Evolutionary conservation across 768 basidiomycete genomes (phyloP).

Genomic region (Mrakia gelida): DNA sequence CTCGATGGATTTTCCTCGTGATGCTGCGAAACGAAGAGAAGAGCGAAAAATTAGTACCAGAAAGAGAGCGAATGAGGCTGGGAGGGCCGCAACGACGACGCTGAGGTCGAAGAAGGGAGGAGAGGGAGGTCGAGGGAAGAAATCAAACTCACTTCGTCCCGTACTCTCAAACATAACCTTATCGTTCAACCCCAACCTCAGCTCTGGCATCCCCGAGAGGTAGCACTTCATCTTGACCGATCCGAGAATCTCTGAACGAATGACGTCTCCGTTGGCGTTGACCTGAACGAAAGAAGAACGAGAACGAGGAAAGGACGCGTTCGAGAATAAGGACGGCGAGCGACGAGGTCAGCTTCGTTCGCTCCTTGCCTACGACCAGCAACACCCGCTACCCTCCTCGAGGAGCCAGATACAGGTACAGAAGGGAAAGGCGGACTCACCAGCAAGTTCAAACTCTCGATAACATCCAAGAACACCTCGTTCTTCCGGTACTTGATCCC

Average conservation of each 20-base stretch:
- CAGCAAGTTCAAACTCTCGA: conserved; percentile 93
- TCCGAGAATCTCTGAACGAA: conserved; percentile 95
- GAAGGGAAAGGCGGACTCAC: conserved; percentile 50
- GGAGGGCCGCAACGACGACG: no score
- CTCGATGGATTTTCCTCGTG: conserved; percentile 95
- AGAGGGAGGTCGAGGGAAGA: not conserved
- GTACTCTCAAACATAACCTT: conserved; percentile 99
- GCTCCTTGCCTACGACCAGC: not conserved
- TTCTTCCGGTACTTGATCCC: conserved; percentile 97
- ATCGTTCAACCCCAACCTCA: conserved; percentile 91
- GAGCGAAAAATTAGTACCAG: not conserved
- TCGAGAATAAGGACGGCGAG: not conserved
- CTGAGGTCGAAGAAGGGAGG: not conserved
- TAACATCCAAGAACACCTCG: conserved; percentile 97
- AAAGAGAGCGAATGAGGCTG: no score
- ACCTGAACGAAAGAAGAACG: conserved; percentile 54
- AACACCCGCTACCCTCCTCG: no score
- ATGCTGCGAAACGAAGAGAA: conserved; percentile 51
- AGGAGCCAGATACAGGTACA: not conserved
- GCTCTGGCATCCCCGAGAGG: conserved; percentile 97
- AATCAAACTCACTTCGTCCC: conserved; percentile 69
- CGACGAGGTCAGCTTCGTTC: conserved; percentile 8
- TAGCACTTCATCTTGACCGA: conserved; percentile 99
- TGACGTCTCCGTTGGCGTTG: conserved; percentile 70
- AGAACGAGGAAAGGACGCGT: not conserved